Evolutionary conservation across 345 rosid genomes (phyloP).

Genomic region (Eucalyptus pauciflora): DNA sequence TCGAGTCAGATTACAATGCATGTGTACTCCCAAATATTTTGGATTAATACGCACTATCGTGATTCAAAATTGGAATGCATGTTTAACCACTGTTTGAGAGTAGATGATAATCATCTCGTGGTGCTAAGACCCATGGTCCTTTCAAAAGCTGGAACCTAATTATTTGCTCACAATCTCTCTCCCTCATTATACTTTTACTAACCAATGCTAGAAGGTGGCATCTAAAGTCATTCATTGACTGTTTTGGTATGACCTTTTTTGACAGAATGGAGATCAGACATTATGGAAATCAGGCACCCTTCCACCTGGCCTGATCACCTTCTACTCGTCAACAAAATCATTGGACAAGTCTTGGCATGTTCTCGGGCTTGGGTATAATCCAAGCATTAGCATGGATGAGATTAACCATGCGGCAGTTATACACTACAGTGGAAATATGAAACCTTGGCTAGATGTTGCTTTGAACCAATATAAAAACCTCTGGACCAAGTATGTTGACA

Average conservation of each 20-base stretch:
- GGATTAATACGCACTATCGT: neutral
- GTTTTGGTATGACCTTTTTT: neutral
- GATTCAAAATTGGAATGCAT: neutral
- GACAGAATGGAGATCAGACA: slow-evolving; percentile 59
- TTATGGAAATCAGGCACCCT: slow-evolving; percentile 72
- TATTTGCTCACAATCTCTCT: neutral
- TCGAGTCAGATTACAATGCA: neutral
- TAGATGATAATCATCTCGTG: neutral
- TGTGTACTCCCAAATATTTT: neutral
- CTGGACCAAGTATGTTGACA: slow-evolving; percentile 87
- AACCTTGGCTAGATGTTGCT: slow-evolving; percentile 96
- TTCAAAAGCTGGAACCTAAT: neutral
- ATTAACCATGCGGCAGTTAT: slow-evolving; percentile 80
- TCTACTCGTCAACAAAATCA: slow-evolving; percentile 73
- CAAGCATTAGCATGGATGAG: slow-evolving; percentile 77
- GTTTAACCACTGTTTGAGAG: neutral
- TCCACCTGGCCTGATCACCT: slow-evolving; percentile 82
- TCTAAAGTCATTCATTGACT: neutral
- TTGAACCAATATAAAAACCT: slow-evolving; percentile 82
- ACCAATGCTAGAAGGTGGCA: neutral
- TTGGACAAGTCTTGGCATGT: slow-evolving; percentile 91
- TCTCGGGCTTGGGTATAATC: slow-evolving; percentile 87
- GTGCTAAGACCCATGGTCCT: neutral
- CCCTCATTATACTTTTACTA: neutral
- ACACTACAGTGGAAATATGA: slow-evolving; percentile 92